Conservation (phyloP, 768 basidiomycete species). For the Naganishia antarctica region DNA sequence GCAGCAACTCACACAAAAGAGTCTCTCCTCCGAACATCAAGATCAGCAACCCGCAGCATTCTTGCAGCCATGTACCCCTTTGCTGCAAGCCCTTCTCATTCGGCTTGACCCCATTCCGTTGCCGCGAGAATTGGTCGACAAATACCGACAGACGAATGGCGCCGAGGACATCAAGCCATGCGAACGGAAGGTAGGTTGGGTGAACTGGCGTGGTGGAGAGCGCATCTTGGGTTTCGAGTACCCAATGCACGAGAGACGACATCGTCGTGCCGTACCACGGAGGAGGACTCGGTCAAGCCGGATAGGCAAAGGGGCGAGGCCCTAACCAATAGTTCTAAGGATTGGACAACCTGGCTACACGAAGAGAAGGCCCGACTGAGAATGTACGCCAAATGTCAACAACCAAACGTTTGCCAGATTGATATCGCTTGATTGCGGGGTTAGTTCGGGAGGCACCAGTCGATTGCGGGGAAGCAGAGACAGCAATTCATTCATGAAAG, state of each 20-base stretch:
- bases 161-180: conserved; percentile 29
- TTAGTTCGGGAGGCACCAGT: too few species aligned
- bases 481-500: too few species aligned
- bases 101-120: conserved; percentile 21
- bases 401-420: too few species aligned
- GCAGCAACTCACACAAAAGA: conserved; percentile 41
- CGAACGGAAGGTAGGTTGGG: conserved; percentile 24
- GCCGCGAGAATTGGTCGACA: conserved; percentile 27
- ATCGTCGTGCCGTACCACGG: background rate
- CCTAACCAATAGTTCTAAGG: too few species aligned
- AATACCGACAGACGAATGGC: conserved; percentile 26
- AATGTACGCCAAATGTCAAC: too few species aligned
- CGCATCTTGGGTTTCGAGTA: conserved; percentile 15
- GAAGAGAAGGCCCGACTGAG: too few species aligned
- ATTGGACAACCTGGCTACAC: too few species aligned
- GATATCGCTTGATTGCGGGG: background rate
- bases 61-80: conserved; percentile 37
- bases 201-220: conserved; percentile 25
- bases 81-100: conserved; percentile 23
- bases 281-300: background rate
- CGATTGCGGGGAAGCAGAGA: too few species aligned
- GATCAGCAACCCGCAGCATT: conserved; percentile 40
- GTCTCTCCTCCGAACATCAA: conserved; percentile 48
- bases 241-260: conserved; percentile 12
- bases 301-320: background rate